A percentile compares a stretch with the other conserved stretches of the same genome.
These are phyloP conservation scores for Pythium chondricola DNA, from an alignment of 352 stramenopile genomes.

Conservation along the genomic window DNA sequence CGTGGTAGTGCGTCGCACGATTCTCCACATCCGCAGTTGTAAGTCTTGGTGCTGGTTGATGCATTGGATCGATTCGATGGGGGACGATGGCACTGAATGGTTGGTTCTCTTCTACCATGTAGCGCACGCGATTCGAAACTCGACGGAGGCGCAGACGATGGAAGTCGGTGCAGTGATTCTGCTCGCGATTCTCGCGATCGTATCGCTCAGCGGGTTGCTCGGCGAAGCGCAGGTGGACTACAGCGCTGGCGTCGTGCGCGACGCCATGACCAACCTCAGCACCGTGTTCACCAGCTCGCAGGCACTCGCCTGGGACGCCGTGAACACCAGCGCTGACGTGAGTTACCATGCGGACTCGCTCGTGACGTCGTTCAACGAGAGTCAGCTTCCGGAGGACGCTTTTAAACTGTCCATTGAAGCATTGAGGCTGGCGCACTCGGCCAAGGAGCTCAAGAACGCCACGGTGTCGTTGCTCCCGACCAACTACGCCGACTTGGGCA, in stretches of 20 bases:
- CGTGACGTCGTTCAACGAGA: slow-evolving; percentile 67
- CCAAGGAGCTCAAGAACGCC: slow-evolving; percentile 46
- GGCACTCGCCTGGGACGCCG: slow-evolving; percentile 23
- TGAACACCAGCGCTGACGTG: slow-evolving; percentile 32
- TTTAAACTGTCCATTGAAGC: slow-evolving; percentile 61
- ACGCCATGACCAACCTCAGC: slow-evolving; percentile 72
- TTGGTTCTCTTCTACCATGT: slow-evolving; percentile 1
- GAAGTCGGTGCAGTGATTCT: slow-evolving; percentile 70
- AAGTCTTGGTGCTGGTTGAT: slow-evolving; percentile 9
- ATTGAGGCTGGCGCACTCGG: slow-evolving; percentile 47
- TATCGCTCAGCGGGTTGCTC: slow-evolving; percentile 56
- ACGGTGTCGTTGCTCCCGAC: slow-evolving; percentile 43
- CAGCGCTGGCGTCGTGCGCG: slow-evolving; percentile 60
- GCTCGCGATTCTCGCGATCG: slow-evolving; percentile 69
- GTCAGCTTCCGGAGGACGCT: slow-evolving; percentile 49
- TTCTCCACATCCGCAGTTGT: slow-evolving; percentile 68
- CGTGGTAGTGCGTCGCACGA: slow-evolving; percentile 59
- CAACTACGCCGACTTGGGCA: slow-evolving; percentile 48
- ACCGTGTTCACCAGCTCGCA: slow-evolving; percentile 40
- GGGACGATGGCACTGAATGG: not conserved
- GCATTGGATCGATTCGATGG: not conserved
- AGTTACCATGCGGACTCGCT: slow-evolving; percentile 46
- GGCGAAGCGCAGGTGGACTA: slow-evolving; percentile 81
- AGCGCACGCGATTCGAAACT: slow-evolving; percentile 38
- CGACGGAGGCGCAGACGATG: slow-evolving; percentile 41